phyloP scores from a whole-genome alignment of 2,329 filamentous ascomycete species.

The Colletotrichum scovillei region DNA sequence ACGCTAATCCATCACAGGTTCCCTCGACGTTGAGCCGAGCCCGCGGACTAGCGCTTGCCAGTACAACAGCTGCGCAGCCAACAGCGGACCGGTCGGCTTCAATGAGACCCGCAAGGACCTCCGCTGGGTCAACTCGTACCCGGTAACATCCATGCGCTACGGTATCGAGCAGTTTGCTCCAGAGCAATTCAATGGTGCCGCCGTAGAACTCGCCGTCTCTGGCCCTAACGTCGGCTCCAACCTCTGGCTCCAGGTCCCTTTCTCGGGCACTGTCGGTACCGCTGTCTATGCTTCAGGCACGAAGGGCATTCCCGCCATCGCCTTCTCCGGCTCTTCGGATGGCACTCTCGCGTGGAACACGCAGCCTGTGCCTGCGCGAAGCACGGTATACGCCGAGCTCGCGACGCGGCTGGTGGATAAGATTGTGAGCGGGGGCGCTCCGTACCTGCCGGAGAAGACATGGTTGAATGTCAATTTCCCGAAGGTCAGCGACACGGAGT shows the following conservation, averaged over 20 bases:
- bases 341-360: conserved; percentile 65
- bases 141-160: conserved; percentile 72
- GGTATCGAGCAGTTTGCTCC: conserved; percentile 69
- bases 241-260: conserved; percentile 63
- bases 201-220: conserved; percentile 72
- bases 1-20: conserved; percentile 62
- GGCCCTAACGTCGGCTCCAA: conserved; percentile 73
- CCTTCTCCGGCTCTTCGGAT: conserved; percentile 69
- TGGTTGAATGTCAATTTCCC: conserved; percentile 76
- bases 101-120: conserved; percentile 68
- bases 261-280: conserved; percentile 77
- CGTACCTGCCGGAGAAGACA: conserved; percentile 67
- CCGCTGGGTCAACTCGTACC: conserved; percentile 80
- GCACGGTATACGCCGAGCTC: conserved; percentile 72
- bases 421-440: conserved; percentile 66
- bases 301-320: conserved; percentile 72
- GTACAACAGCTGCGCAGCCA: conserved; percentile 69
- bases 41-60: conserved; percentile 64
- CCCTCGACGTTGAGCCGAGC: conserved; percentile 56
- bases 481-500: conserved; percentile 45
- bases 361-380: conserved; percentile 62
- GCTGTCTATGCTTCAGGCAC: conserved; percentile 67
- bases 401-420: conserved; percentile 67
- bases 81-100: conserved; percentile 65
- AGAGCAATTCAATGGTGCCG: conserved; percentile 61